Percentiles rank a stretch among this genome's conserved stretches.
phyloP scores from a whole-genome alignment of 2,329 filamentous ascomycete species.

The Trichophyton verrucosum region DNA sequence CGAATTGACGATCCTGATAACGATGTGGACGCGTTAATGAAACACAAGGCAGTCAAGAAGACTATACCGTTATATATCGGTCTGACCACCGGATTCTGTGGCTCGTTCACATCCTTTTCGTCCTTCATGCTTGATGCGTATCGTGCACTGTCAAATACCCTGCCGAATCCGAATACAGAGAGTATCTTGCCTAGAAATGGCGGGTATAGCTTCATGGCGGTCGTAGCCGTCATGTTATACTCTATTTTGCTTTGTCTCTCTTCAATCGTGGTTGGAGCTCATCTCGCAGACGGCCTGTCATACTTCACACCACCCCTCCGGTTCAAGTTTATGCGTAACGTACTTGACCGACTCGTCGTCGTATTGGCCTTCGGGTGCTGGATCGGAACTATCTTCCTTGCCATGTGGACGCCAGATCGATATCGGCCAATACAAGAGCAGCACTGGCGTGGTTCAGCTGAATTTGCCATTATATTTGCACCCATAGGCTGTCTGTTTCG shows the following conservation, averaged over 20 bases:
- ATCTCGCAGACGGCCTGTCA: conserved; percentile 55
- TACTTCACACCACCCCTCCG: conserved; percentile 49
- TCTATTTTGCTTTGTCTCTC: conserved; percentile 59
- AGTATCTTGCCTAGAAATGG: conserved; percentile 43
- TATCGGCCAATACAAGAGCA: conserved; percentile 28
- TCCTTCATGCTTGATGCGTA: conserved; percentile 72
- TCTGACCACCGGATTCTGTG: conserved; percentile 75
- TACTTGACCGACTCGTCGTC: conserved; percentile 53
- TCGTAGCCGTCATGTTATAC: conserved; percentile 60
- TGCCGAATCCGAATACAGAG: conserved; percentile 46
- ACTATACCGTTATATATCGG: conserved; percentile 80
- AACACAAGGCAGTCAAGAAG: conserved; percentile 58
- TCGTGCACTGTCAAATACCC: conserved; percentile 62
- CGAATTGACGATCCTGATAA: conserved; percentile 2
- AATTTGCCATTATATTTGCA: conserved; percentile 71
- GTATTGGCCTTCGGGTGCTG: conserved; percentile 61
- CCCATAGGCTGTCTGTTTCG: conserved; percentile 65
- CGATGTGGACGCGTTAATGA: conserved; percentile 29
- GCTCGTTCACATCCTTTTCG: conserved; percentile 83
- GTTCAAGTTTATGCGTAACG: conserved; percentile 42
- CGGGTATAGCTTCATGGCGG: conserved; percentile 72
- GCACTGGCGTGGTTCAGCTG: conserved; percentile 61
- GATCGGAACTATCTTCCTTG: conserved; percentile 62
- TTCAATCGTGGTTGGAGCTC: conserved; percentile 59
- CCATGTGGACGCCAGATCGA: conserved; percentile 56